Base-by-base conservation (phyloP, 2,329 filamentous ascomycete genomes). In the Botrytis cinerea region DNA sequence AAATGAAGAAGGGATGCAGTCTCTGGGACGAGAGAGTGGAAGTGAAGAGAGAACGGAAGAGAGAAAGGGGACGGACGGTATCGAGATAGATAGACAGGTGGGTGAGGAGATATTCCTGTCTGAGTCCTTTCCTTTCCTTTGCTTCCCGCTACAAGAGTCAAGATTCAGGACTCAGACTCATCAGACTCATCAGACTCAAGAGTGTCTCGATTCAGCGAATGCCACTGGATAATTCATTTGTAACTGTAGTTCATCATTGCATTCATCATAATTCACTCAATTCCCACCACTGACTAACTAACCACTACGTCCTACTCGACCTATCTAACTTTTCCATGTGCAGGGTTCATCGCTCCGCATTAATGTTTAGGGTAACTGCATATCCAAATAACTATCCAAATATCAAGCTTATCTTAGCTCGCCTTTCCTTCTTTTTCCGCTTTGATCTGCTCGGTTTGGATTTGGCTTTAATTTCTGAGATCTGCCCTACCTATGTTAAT, bases 321-420 rank as follows among this genome's bases (percentile, higher is more conserved):
- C 43, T 25, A 54, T 51, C 48, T 51, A 51, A 28, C 51, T 28
- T 54, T 54, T 54, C 57, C 1, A 60, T 38, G 28, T 12, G 45
- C 40, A 63, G 28, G 40, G n/a, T 45, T 63, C 61, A 28, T 63
- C 38, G 38, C 40, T n/a, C 59, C 43, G 28, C 32, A 32, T 66
- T 35, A 10, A 32, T 38, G 28, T 66, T 48, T 51, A 54, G 63
- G 46, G 32, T 32, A 54, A 35, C 46, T 40, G 63, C 63, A 67
- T 67, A 67, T 67, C 63, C 25, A 67, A 67, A 51, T 67, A 32
- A 32, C 32, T 32, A 46, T 66, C 63, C n/a, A 38, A 67, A 51
- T 67, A 46, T 66, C 63, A 38, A 51, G 20, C 63, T 67, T 67
- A 51, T 40, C 46, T 67, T 67, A 35, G 32, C 28, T 51, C 46